These are phyloP conservation scores for Celoporthe dispersa DNA, from an alignment of 2,329 filamentous ascomycete species.

Conservation along the genomic window DNA sequence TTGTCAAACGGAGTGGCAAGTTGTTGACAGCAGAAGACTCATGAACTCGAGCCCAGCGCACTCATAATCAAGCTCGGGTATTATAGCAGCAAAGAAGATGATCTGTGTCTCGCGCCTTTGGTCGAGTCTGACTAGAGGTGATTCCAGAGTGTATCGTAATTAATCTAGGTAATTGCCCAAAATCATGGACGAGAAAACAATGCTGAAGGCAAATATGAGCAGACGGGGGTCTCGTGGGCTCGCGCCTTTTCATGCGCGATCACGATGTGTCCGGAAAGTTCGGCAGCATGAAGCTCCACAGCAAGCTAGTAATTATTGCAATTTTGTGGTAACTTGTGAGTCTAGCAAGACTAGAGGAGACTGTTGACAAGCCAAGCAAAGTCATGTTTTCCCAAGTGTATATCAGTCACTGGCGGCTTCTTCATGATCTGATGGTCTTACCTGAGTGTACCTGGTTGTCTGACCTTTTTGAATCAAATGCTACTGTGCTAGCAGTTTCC, in stretches of 20 bases:
- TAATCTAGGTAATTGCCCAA: too few species aligned
- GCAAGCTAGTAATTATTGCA: neutral
- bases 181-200: neutral
- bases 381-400: too few species aligned
- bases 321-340: neutral
- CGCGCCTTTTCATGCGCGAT: neutral
- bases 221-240: neutral
- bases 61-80: neutral
- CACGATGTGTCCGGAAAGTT: neutral
- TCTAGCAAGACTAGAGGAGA: neutral
- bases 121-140: neutral
- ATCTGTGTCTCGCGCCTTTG: fast-evolving
- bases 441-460: too few species aligned
- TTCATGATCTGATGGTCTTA: too few species aligned
- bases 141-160: too few species aligned
- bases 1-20: neutral
- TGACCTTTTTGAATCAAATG: too few species aligned
- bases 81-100: neutral
- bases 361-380: neutral
- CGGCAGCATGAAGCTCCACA: neutral
- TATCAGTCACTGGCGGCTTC: too few species aligned
- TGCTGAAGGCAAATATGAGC: neutral
- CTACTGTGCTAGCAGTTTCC: too few species aligned
- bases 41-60: neutral
- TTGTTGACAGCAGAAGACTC: neutral